Conservation (phyloP, 495 filamentous ascomycete genomes). For the Neurospora sublineolata region DNA sequence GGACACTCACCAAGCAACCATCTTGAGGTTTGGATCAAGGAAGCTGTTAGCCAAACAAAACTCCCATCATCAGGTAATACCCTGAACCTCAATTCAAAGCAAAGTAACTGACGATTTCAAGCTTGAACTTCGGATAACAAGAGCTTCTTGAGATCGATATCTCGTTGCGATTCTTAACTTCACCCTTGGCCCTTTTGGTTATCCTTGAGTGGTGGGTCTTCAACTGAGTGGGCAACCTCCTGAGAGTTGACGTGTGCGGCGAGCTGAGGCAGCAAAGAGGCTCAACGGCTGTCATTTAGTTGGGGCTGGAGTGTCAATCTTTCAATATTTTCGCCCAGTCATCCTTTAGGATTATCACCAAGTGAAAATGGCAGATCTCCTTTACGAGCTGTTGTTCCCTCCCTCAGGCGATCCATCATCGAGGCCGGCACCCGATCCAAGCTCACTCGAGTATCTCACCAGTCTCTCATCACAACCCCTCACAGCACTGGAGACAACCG, state of each 20-base stretch:
- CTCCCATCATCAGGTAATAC: background rate
- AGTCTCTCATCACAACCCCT: conserved; percentile 71
- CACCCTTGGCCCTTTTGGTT: background rate
- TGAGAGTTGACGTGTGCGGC: background rate
- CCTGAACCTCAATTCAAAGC: background rate
- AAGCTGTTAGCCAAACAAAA: background rate
- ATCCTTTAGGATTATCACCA: background rate
- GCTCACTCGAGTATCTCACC: conserved; percentile 70
- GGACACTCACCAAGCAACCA: background rate
- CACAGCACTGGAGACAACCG: conserved; percentile 55
- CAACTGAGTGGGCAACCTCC: background rate
- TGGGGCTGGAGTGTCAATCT: background rate
- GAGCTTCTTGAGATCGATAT: background rate
- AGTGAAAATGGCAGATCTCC: conserved; percentile 21
- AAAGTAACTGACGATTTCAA: background rate
- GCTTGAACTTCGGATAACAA: background rate
- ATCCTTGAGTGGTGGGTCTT: background rate
- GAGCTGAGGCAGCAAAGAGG: background rate
- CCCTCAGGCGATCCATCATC: conserved; percentile 8
- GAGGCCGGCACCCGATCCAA: conserved; percentile 43
- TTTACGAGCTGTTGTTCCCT: conserved; percentile 20
- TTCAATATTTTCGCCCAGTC: background rate
- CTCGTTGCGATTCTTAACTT: background rate
- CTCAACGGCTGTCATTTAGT: background rate
- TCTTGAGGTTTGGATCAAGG: background rate